phyloP scores from a whole-genome alignment of 441 rosid species.

The Brassica hybrid region DNA sequence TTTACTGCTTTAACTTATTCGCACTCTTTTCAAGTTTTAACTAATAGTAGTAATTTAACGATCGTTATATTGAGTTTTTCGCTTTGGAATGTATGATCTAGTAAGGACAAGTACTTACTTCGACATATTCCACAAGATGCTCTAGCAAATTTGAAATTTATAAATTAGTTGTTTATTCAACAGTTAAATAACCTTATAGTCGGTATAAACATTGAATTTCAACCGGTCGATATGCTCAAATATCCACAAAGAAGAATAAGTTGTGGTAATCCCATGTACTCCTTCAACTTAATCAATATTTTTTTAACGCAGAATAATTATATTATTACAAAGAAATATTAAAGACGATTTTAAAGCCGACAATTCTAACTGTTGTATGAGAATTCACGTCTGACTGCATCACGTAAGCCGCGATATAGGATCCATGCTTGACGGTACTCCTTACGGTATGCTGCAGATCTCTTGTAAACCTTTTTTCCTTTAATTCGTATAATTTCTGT shows the following conservation, averaged over 20 bases:
- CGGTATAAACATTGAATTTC: background rate
- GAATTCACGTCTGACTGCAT: too few species aligned
- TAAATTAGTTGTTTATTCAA: background rate
- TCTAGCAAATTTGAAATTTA: conserved; percentile 16
- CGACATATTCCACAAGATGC: conserved; percentile 7
- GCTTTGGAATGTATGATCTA: conserved; percentile 4
- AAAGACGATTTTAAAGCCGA: too few species aligned
- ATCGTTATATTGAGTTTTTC: background rate
- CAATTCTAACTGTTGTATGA: too few species aligned
- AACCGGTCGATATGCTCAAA: conserved; percentile 28
- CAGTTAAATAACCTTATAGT: conserved; percentile 4
- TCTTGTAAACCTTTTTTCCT: too few species aligned
- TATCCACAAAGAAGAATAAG: conserved; percentile 17
- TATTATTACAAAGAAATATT: background rate
- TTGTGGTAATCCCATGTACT: conserved; percentile 18
- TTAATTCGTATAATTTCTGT: too few species aligned
- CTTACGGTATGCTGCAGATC: too few species aligned
- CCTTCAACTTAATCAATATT: conserved; percentile 27
- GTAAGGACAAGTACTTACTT: background rate
- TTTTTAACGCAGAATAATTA: background rate
- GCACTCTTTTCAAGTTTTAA: conserved; percentile 1
- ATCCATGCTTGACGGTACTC: too few species aligned
- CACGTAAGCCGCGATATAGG: too few species aligned
- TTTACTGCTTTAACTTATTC: background rate
- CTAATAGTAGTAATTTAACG: background rate